These are phyloP conservation scores for Pythium monospermum DNA, from an alignment of 352 stramenopile genomes.

Conservation along the genomic window DNA sequence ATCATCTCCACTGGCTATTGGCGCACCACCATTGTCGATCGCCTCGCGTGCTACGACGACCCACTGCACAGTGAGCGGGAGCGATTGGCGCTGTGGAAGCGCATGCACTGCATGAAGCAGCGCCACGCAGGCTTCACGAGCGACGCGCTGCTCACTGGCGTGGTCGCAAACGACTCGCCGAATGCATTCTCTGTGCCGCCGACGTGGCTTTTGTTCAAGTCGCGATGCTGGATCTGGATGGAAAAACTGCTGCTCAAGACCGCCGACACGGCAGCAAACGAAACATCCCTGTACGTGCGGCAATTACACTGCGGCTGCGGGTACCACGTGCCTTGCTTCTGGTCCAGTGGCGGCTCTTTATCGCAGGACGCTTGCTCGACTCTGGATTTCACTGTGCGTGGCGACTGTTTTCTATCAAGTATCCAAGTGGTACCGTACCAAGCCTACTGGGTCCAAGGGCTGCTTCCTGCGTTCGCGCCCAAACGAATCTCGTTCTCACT, in stretches of 20 bases:
- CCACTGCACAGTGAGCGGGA: neutral
- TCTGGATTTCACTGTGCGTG: slow-evolving; percentile 15
- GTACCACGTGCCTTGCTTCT: slow-evolving; percentile 23
- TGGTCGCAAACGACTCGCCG: slow-evolving; percentile 7
- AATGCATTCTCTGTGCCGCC: slow-evolving; percentile 17
- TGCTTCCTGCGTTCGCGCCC: slow-evolving; percentile 14
- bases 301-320: slow-evolving; percentile 21
- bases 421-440: slow-evolving; percentile 21
- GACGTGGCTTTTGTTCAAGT: slow-evolving; percentile 21
- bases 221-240: slow-evolving; percentile 24
- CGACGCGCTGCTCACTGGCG: slow-evolving; percentile 15
- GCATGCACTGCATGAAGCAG: slow-evolving; percentile 18
- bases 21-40: neutral
- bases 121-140: slow-evolving; percentile 3
- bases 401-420: slow-evolving; percentile 8
- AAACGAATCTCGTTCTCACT: slow-evolving; percentile 13
- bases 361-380: slow-evolving; percentile 1
- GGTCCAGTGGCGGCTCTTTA: slow-evolving; percentile 10
- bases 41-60: slow-evolving; percentile 13
- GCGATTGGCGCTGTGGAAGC: slow-evolving; percentile 9
- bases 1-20: slow-evolving; percentile 8
- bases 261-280: neutral
- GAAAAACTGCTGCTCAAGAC: slow-evolving; percentile 21
- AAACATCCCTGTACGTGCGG: slow-evolving; percentile 16
- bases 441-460: slow-evolving; percentile 15